Percentiles rank a stretch among this genome's conserved stretches.
phyloP scores from a whole-genome alignment of 2,329 filamentous ascomycete genomes.

The Penicillium janthinellum region DNA sequence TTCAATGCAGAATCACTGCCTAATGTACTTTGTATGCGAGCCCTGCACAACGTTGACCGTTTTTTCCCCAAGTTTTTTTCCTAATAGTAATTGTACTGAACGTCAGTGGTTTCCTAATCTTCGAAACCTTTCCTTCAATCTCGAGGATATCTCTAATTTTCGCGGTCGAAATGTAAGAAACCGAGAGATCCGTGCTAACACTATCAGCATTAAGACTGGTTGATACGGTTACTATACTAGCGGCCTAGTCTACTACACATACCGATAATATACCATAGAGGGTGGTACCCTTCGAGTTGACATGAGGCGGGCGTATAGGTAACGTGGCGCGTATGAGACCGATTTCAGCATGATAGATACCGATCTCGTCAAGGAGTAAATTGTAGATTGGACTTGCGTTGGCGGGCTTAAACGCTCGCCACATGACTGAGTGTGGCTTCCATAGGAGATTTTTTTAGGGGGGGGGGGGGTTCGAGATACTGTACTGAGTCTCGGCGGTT shows the following conservation, averaged over 20 bases:
- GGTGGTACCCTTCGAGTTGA: background rate
- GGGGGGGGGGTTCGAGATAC: too few species aligned
- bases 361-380: background rate
- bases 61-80: background rate
- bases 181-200: background rate
- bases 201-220: background rate
- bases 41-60: background rate
- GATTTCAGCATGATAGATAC: background rate
- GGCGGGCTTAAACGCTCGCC: background rate
- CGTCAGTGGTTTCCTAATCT: background rate
- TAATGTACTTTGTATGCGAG: background rate
- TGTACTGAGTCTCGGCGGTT: too few species aligned
- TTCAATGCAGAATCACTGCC: too few species aligned
- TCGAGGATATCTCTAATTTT: background rate
- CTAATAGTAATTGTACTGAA: background rate
- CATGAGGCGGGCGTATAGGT: background rate
- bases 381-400: background rate
- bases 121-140: background rate
- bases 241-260: background rate
- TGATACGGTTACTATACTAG: background rate
- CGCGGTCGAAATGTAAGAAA: background rate
- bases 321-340: background rate
- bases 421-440: too few species aligned
- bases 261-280: background rate
- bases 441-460: too few species aligned